Evolutionary conservation across 345 rosid genomes (phyloP), one percentile per base, ranked within the genome.

Genomic region (Hypericum perforatum): DNA sequence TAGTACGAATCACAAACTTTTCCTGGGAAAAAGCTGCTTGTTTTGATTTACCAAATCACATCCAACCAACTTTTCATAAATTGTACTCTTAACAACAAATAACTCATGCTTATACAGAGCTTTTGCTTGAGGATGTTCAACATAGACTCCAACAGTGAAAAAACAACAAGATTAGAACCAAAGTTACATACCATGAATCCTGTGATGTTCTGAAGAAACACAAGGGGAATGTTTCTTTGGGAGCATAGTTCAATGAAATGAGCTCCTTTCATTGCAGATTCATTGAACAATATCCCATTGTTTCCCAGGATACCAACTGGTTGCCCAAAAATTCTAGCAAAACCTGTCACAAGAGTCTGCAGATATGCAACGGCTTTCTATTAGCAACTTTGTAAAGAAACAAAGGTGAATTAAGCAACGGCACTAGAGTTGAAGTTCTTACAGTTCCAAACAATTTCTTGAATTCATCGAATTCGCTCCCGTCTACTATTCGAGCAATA

Each of bases 231-330:
- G 61, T 81, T 85, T 42, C 98, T 84, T 60, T 87, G 96, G 63
- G 80, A 67, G 56, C 96, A 91, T 53, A 91, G 49, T 62, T 91
- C 98, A 49, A 91, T 82, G 71, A 91, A 91, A 69, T 87, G 95
- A 58, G 98, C 81, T 65, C 98, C 98, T 74, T 91, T 91, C 8
- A 91, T 67, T 52, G 98, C 98, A 74, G 98, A 87, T 75, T 91
- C 96, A 14, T 82, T 78, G 55, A 91, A 91, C 53, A 87, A 56
- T 74, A 91, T 82, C 58, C 96, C 98, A 63, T 87, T 91, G 76
- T 91, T 87, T 62, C 96, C 98, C 22, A 91, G 54, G 52, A 91
- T 87, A 60, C 98, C 98, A 8, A 85, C 96, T 0, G 81, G 86
- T 65, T 82, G 95, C 16, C 95, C 94, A 44, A 68, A 84, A 9